These are phyloP conservation scores for Flaveria brownii DNA, from an alignment of 129 eudicot genomes.

Conservation along the genomic window DNA sequence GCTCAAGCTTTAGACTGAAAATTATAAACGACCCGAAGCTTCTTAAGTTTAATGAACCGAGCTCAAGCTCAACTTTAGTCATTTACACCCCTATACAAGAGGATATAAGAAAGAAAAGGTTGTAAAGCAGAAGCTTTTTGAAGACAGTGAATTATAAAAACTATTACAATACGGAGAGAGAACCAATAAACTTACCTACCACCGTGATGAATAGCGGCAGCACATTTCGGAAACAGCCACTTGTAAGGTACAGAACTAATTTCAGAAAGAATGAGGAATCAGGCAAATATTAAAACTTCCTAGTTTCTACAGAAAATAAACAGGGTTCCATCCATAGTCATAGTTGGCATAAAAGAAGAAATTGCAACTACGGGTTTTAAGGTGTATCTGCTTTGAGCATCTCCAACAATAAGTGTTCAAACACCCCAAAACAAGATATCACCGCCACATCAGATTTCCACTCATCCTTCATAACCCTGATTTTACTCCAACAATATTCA, in stretches of 20 bases:
- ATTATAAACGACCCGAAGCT: not conserved
- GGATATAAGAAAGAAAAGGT: not conserved
- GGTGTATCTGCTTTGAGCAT: not conserved
- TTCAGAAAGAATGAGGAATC: slow-evolving; percentile 2
- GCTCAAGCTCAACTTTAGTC: not conserved
- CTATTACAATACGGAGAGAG: not conserved
- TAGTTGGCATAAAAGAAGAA: not conserved
- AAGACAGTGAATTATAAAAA: not conserved
- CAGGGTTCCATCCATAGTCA: not conserved
- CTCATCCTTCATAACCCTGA: too few species aligned
- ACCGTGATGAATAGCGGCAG: slow-evolving; percentile 91
- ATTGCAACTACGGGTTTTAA: not conserved
- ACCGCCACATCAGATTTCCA: too few species aligned
- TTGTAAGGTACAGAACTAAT: slow-evolving; percentile 72
- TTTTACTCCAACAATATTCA: too few species aligned
- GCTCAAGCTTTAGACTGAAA: not conserved
- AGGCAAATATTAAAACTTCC: slow-evolving; percentile 14
- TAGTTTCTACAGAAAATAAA: slow-evolving; percentile 3
- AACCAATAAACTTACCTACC: slow-evolving; percentile 61
- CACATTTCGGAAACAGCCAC: slow-evolving; percentile 89
- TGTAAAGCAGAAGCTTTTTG: not conserved
- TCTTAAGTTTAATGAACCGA: not conserved
- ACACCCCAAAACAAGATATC: too few species aligned
- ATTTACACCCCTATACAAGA: not conserved
- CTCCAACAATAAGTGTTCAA: too few species aligned